Evolutionary conservation across 768 basidiomycete species (phyloP), one percentile per base, ranked within the genome.

Genomic region (Cubamyces sp.): DNA sequence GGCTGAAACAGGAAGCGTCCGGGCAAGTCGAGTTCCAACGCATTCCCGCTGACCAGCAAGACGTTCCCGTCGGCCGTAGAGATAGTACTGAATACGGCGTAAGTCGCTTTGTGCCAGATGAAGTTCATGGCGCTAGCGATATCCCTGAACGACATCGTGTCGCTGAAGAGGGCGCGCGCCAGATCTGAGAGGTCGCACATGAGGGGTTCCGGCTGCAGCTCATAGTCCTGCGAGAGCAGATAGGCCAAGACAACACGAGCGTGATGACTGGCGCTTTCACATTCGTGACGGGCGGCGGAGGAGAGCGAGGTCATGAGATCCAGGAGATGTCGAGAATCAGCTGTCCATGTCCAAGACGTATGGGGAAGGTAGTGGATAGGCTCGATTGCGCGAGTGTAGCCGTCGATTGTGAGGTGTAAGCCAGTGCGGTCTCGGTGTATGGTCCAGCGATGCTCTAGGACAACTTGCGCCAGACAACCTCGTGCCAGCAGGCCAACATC

Each of bases 41-140:
- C 54, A 41, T 61, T 61, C 34, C 60, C 60, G 39, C 54, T 56
- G 41, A 62, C 48, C 16, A 62, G 49, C 21, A 62, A 28, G 30
- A 62, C 42, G 42, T 21, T 56, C 5, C 49, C 61, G 21, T 62
- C 61, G 19, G 19, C 30, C 23, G 52, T 49, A 21, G 4, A 5
- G 5, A 61, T 26, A 1, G 61, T 62, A 30, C 61, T 56, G 34
- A 56, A 62, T 7, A 43, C 19, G 5, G 54, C 60, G 16, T 41
- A 28, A 34, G 16, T 25, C 19, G 54, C 28, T 28, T 23, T 30
- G 2, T 46, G 60, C 45, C 60, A 54, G 45, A 61, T 49, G 46
- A 61, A 61, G 26, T 7, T 21, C 47, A 61, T 61, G 23, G 47
- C 60, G 25, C 23, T 30, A 1, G 60, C 54, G 23, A 61, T 61